Base-by-base conservation (phyloP, 495 filamentous ascomycete genomes). In the Chaetomium cochliodes region DNA sequence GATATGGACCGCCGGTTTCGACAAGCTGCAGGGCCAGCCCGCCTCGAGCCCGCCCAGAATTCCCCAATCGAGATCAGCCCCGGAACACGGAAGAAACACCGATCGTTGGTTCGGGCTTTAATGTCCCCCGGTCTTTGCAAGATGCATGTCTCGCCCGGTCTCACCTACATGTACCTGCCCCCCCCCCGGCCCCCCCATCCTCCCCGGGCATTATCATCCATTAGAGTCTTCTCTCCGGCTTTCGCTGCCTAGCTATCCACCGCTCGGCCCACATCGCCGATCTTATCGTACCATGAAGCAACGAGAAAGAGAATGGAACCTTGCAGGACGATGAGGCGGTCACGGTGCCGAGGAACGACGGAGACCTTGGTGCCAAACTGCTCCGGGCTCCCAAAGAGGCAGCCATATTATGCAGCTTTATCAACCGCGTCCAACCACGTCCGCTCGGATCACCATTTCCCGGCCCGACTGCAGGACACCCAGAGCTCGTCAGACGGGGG, bases 101-200 rank as follows among this genome's bases (percentile, higher is more conserved):
- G 58, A 18, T 60, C 58, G 58, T 25, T 50, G 25, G 42, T 18
- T 25, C 58, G 44, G 26, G 28, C 6, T 6, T 30, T 30, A 30
- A 30, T 30, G 28, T 39, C 25, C 9, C 16, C 18, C 30, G 41
- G 44, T 60, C 58, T 50, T 44, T 26, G n/a, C 42, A 46, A 33
- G 13, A 60, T 60, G 28, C 44, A 60, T n/a, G 44, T 37, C 9
- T 12, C 33, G 13, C 26, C 58, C 58, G 47, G 46, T 28, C 49
- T 60, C 57, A 58, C 56, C 41, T 58, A 13, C 39, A 23, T 13
- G 42, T 26, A n/a, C n/a, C n/a, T n/a, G n/a, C n/a, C n/a, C n/a
- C n/a, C 28, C 28, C 28, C 28, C 28, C 6, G 2, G 2, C 28
- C 6, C 3, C 6, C 57, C 55, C 58, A 37, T n/a, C n/a, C 33